Conservation (phyloP, 2,329 filamentous ascomycete species). For the Zasmidium angulare region DNA sequence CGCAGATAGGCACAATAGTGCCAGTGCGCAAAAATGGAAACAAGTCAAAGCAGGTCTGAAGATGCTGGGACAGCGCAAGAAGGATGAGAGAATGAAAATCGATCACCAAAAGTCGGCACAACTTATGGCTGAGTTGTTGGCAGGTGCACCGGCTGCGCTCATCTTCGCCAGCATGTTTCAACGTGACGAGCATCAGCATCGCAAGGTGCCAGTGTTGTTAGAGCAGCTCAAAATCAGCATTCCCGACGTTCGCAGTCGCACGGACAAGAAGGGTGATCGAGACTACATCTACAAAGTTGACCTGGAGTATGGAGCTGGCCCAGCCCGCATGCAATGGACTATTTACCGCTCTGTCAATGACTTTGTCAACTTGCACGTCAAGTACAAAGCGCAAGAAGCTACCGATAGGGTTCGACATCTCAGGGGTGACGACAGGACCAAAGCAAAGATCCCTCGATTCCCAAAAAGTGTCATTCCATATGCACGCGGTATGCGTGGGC, state of each 20-base stretch:
- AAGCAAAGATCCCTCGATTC: slow-evolving; percentile 83
- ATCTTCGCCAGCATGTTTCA: slow-evolving; percentile 98
- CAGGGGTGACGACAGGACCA: slow-evolving; percentile 61
- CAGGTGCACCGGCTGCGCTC: slow-evolving; percentile 86
- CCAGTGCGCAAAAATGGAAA: slow-evolving; percentile 78
- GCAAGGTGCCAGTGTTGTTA: slow-evolving; percentile 87
- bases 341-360: slow-evolving; percentile 84
- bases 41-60: slow-evolving; percentile 89
- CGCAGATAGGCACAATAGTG: slow-evolving; percentile 47
- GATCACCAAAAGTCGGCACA: slow-evolving; percentile 96
- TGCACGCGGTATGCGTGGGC: slow-evolving; percentile 66
- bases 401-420: slow-evolving; percentile 80
- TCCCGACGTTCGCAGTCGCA: slow-evolving; percentile 71
- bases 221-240: slow-evolving; percentile 92
- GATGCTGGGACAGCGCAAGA: slow-evolving; percentile 73
- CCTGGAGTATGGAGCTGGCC: slow-evolving; percentile 91
- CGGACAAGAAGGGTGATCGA: slow-evolving; percentile 59
- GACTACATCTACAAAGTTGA: slow-evolving; percentile 90
- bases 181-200: slow-evolving; percentile 92
- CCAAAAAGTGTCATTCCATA: slow-evolving; percentile 88
- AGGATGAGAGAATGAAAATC: slow-evolving; percentile 78
- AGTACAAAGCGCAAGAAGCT: slow-evolving; percentile 84
- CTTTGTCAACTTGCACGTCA: slow-evolving; percentile 87
- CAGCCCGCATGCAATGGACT: slow-evolving; percentile 95
- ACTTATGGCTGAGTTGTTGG: slow-evolving; percentile 89